Conservation (phyloP, 305 asterid genomes). For the Fraxinus latifolia region DNA sequence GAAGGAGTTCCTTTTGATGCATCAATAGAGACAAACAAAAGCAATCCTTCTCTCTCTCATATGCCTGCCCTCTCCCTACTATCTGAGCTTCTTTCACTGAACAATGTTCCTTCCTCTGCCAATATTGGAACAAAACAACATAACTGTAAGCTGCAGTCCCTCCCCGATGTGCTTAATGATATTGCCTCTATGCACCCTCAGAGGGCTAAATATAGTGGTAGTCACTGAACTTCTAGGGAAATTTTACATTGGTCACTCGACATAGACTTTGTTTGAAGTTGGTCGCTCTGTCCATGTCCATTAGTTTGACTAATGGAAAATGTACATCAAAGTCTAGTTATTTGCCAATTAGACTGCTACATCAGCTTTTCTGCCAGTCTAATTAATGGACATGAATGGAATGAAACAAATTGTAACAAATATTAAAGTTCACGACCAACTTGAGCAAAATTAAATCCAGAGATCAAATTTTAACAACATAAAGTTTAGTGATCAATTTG, state of each 20-base stretch:
- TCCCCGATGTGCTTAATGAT: constrained; percentile 4
- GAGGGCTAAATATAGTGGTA: neutral
- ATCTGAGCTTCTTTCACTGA: constrained; percentile 48
- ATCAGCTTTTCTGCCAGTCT: neutral
- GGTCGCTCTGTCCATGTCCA: neutral
- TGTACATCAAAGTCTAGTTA: neutral
- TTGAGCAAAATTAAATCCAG: neutral
- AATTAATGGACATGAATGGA: neutral
- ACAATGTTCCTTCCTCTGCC: constrained; percentile 32
- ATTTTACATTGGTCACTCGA: neutral
- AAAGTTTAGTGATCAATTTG: neutral
- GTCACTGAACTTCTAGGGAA: neutral
- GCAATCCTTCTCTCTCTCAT: constrained; percentile 30
- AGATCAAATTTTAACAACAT: neutral
- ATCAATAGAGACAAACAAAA: constrained; percentile 24
- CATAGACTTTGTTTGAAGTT: neutral
- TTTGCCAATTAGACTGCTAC: neutral
- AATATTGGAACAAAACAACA: constrained; percentile 24
- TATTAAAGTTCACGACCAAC: neutral
- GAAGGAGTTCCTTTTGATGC: constrained; percentile 22
- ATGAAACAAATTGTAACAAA: neutral
- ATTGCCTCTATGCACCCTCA: constrained; percentile 8
- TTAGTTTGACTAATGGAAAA: neutral
- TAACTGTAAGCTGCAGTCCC: constrained; percentile 36
- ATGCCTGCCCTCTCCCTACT: constrained; percentile 41